phyloP scores from a whole-genome alignment of 1,284 basidiomycete genomes.

The Cutaneotrichosporon sp. region DNA sequence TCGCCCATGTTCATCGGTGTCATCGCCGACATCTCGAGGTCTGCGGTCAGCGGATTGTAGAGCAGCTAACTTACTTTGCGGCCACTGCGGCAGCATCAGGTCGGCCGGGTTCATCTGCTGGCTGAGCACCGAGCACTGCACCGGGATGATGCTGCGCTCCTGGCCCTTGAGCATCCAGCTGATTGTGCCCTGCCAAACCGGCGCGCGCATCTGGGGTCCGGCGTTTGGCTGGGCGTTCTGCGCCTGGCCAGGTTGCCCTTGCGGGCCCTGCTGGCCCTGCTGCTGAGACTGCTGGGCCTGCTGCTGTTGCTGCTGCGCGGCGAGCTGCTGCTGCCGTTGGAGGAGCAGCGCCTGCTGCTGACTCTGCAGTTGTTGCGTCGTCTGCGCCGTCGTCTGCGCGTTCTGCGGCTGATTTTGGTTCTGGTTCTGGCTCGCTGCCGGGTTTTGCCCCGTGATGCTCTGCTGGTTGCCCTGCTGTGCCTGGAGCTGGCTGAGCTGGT shows the following conservation, averaged over 20 bases:
- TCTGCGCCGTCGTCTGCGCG: neutral
- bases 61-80: slow-evolving; percentile 14
- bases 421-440: neutral
- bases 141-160: slow-evolving; percentile 23
- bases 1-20: slow-evolving; percentile 23
- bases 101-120: slow-evolving; percentile 13
- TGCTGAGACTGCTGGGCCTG: slow-evolving; percentile 6
- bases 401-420: neutral
- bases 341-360: slow-evolving; percentile 12
- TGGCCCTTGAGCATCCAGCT: slow-evolving; percentile 21
- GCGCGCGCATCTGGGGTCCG: slow-evolving; percentile 6
- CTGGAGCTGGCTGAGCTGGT: neutral
- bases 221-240: slow-evolving; percentile 13
- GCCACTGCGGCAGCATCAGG: slow-evolving; percentile 21
- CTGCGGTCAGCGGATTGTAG: neutral
- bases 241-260: neutral
- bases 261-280: neutral
- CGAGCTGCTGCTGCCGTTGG: slow-evolving; percentile 10
- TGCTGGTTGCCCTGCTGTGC: slow-evolving; percentile 5
- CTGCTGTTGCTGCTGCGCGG: slow-evolving; percentile 8
- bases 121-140: slow-evolving; percentile 20
- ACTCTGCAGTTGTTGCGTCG: slow-evolving; percentile 13
- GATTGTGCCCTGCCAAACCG: slow-evolving; percentile 22
- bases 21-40: slow-evolving; percentile 24
- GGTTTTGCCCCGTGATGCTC: neutral